A percentile compares a stretch with the other conserved stretches of the same genome.
Evolutionary conservation across 352 stramenopile genomes (phyloP).

Genomic region (Phytophthora kernoviae): DNA sequence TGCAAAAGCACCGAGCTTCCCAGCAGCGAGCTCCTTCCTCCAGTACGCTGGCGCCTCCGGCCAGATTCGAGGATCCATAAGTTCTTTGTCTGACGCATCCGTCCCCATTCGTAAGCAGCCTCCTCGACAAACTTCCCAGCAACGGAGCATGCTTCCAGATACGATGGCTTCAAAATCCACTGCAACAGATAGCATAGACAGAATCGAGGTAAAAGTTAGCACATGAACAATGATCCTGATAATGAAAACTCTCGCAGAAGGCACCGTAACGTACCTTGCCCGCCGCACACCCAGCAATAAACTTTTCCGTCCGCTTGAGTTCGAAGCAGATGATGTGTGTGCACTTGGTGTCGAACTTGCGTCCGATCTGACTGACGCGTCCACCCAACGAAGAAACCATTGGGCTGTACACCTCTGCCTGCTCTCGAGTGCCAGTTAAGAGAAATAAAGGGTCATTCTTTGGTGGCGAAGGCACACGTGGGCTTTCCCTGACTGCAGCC

Average conservation of each 20-base stretch:
- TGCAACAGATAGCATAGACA: slow-evolving; percentile 29
- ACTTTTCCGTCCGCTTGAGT: slow-evolving; percentile 89
- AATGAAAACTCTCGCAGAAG: not conserved
- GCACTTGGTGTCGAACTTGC: slow-evolving; percentile 70
- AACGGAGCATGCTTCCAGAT: slow-evolving; percentile 63
- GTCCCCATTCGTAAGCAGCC: slow-evolving; percentile 73
- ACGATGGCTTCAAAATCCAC: slow-evolving; percentile 90
- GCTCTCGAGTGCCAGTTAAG: slow-evolving; percentile 75
- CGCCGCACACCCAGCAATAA: slow-evolving; percentile 77
- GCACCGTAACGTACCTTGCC: slow-evolving; percentile 63
- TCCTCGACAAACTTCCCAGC: slow-evolving; percentile 80
- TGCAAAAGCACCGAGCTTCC: slow-evolving; percentile 61
- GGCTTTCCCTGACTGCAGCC: slow-evolving; percentile 9
- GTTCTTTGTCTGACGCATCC: slow-evolving; percentile 51
- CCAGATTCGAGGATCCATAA: slow-evolving; percentile 84
- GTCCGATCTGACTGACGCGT: slow-evolving; percentile 63
- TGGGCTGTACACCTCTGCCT: slow-evolving; percentile 73
- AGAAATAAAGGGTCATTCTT: slow-evolving; percentile 57
- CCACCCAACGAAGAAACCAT: slow-evolving; percentile 74
- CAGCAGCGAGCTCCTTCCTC: slow-evolving; percentile 54
- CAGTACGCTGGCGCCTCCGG: slow-evolving; percentile 60
- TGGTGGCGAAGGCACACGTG: slow-evolving; percentile 6
- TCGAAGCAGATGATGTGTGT: slow-evolving; percentile 90
- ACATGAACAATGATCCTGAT: not conserved
- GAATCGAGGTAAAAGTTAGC: not conserved